Conservation (phyloP, 2,329 filamentous ascomycete genomes). For the Phialophora macrospora region DNA sequence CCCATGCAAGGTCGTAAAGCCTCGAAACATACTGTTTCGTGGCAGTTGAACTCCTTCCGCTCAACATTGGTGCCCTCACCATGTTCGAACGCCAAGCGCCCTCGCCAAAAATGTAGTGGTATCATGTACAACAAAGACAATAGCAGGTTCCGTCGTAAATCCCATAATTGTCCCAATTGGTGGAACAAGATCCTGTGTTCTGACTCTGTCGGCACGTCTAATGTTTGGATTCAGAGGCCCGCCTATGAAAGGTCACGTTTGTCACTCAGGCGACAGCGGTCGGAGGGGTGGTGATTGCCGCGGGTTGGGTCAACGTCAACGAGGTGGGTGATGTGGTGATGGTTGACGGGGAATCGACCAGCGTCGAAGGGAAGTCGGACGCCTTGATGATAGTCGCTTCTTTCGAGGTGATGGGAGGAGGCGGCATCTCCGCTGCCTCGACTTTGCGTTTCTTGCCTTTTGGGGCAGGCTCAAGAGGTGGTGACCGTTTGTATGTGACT, state of each 20-base stretch:
- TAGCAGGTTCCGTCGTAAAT: conserved; percentile 26
- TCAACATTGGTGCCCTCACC: conserved; percentile 19
- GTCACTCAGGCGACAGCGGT: conserved; percentile 21
- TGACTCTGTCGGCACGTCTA: neutral
- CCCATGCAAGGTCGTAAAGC: conserved; percentile 17
- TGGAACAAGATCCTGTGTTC: neutral
- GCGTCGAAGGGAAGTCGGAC: conserved; percentile 29
- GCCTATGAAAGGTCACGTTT: neutral
- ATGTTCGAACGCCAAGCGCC: conserved; percentile 33
- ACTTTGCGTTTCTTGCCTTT: conserved; percentile 90
- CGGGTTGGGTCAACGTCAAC: conserved; percentile 15
- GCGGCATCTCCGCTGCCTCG: conserved; percentile 30
- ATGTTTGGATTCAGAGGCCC: conserved; percentile 8
- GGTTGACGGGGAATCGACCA: conserved; percentile 23
- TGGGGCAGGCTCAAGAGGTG: conserved; percentile 80
- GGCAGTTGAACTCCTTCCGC: conserved; percentile 20
- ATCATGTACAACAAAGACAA: conserved; percentile 35
- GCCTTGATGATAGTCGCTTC: conserved; percentile 22
- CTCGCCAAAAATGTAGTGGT: conserved; percentile 31
- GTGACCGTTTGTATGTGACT: conserved; percentile 79
- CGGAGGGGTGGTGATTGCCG: conserved; percentile 21
- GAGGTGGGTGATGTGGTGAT: conserved; percentile 13
- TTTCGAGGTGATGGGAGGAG: conserved; percentile 27
- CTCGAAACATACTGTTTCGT: conserved; percentile 7
- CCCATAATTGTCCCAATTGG: conserved; percentile 8